Percentiles rank a stretch among this genome's conserved stretches.
Evolutionary conservation across 2,329 filamentous ascomycete genomes (phyloP).

Genomic region (Fusarium sp.): DNA sequence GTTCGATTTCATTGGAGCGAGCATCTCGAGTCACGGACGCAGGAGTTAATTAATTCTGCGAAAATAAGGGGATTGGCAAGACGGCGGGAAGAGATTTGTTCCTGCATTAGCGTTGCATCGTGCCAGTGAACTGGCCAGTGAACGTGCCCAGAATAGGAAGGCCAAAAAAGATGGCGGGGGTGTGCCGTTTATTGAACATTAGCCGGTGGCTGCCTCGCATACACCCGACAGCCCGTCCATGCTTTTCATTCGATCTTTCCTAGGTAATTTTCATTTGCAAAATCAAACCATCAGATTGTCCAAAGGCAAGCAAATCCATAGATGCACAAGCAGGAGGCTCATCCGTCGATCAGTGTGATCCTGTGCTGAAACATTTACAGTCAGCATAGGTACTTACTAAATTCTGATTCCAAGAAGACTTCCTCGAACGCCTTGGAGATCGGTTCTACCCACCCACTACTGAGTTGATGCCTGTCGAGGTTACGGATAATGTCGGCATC

Average conservation of each 20-base stretch:
- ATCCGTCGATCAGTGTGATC: constrained; percentile 13
- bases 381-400: not conserved
- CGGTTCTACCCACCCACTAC: too few species aligned
- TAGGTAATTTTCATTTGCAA: not conserved
- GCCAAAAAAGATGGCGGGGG: not conserved
- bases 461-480: too few species aligned
- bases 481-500: not conserved
- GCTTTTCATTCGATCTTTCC: constrained; percentile 22
- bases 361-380: not conserved
- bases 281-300: constrained; percentile 8
- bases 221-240: constrained; percentile 26
- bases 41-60: constrained; percentile 5
- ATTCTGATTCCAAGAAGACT: not conserved
- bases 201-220: constrained; percentile 13
- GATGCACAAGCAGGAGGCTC: not conserved
- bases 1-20: constrained; percentile 19
- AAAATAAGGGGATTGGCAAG: constrained; percentile 31
- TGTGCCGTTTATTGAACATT: constrained; percentile 17
- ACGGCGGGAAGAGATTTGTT: constrained; percentile 43
- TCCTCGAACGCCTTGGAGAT: not conserved
- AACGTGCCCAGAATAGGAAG: constrained; percentile 25
- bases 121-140: constrained; percentile 37
- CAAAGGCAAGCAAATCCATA: constrained; percentile 8
- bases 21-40: not conserved
- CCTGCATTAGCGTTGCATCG: constrained; percentile 47